phyloP scores from a whole-genome alignment of 345 rosid genomes.

The sweet orange (Citrus sinensis) region DNA sequence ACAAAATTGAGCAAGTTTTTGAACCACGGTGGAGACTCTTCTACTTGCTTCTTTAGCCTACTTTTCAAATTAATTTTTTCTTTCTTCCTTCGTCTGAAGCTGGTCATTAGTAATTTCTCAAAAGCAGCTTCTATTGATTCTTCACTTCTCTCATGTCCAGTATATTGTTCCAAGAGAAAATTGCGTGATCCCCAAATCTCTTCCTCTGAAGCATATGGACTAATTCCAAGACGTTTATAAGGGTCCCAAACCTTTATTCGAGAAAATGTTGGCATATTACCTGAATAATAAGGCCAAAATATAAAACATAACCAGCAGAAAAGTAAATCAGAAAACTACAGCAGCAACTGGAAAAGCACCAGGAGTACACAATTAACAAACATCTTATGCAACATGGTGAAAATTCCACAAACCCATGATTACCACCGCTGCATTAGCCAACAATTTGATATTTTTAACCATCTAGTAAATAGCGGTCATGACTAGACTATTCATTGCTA shows the following conservation, averaged over 20 bases:
- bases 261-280: slow-evolving; percentile 62
- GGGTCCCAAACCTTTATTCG: slow-evolving; percentile 86
- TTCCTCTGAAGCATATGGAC: slow-evolving; percentile 84
- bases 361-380: not conserved
- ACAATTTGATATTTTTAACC: not conserved
- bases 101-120: slow-evolving; percentile 83
- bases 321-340: not conserved
- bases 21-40: slow-evolving; percentile 95
- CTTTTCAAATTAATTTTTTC: slow-evolving; percentile 81
- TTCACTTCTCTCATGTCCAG: slow-evolving; percentile 89
- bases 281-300: slow-evolving; percentile 27
- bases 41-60: slow-evolving; percentile 85
- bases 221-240: slow-evolving; percentile 73
- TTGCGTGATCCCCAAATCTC: slow-evolving; percentile 97
- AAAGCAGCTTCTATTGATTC: slow-evolving; percentile 95
- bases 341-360: not conserved
- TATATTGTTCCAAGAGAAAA: slow-evolving; percentile 80
- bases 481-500: not conserved
- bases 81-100: slow-evolving; percentile 77
- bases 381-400: not conserved
- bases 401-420: not conserved
- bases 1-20: slow-evolving; percentile 69
- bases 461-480: not conserved
- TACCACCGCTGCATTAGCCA: not conserved
- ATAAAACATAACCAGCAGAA: not conserved